These are phyloP conservation scores for Amylocystis lapponica DNA, from an alignment of 768 basidiomycete species.

Conservation along the genomic window DNA sequence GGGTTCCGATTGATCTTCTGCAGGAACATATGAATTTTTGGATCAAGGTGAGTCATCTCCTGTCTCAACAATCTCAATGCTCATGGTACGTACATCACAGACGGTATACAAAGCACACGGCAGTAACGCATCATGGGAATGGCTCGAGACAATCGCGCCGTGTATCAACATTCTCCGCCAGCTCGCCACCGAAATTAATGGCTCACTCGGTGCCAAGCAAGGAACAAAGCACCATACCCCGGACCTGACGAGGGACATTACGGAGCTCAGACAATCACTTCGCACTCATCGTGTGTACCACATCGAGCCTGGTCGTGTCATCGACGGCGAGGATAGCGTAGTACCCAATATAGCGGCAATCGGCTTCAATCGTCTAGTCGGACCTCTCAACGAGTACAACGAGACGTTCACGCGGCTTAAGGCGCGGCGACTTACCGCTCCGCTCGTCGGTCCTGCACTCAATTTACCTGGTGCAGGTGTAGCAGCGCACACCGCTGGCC, in stretches of 20 bases:
- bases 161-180: conserved; percentile 21
- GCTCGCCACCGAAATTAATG: conserved; percentile 21
- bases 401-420: conserved; percentile 13
- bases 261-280: conserved; percentile 17
- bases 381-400: conserved; percentile 25
- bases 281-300: conserved; percentile 17
- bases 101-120: conserved; percentile 26
- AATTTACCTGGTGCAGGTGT: too few species aligned
- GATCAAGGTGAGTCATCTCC: conserved; percentile 23
- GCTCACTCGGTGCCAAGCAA: conserved; percentile 22
- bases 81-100: conserved; percentile 2
- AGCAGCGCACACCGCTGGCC: not conserved
- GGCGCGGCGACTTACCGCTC: conserved; percentile 1
- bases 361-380: conserved; percentile 14
- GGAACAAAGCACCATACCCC: conserved; percentile 26
- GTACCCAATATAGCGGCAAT: conserved; percentile 14
- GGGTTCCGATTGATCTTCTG: conserved; percentile 24
- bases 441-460: not conserved
- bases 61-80: not conserved
- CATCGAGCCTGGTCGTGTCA: conserved; percentile 10
- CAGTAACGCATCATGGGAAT: conserved; percentile 27
- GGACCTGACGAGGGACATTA: conserved; percentile 26
- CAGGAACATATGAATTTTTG: conserved; percentile 29
- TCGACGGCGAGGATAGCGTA: conserved; percentile 12
- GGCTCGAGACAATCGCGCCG: conserved; percentile 25